Conservation (phyloP, 495 filamentous ascomycete species). For the Neurospora intermedia region DNA sequence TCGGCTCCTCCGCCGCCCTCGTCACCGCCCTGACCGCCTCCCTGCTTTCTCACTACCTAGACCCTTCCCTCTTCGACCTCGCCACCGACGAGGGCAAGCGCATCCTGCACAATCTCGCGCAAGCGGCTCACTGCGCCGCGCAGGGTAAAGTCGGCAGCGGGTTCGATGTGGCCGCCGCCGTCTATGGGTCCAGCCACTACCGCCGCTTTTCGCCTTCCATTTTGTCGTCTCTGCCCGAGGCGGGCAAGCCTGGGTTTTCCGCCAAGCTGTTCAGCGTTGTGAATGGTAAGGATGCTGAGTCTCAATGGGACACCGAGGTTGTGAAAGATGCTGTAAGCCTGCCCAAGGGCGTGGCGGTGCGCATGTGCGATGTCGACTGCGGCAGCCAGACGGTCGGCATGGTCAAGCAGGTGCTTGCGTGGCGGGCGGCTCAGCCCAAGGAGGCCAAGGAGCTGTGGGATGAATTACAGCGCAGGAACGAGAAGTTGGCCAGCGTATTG, state of each 20-base stretch:
- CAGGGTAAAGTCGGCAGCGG: conserved; percentile 95
- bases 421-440: conserved; percentile 59
- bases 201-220: conserved; percentile 77
- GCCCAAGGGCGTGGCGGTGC: conserved; percentile 62
- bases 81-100: conserved; percentile 19
- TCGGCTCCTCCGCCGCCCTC: conserved; percentile 89
- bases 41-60: conserved; percentile 71
- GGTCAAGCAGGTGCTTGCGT: conserved; percentile 82
- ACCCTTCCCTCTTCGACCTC: conserved; percentile 44
- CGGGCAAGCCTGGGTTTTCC: conserved; percentile 54
- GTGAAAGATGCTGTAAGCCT: conserved; percentile 56
- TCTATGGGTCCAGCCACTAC: conserved; percentile 85
- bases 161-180: conserved; percentile 91
- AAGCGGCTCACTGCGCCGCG: conserved; percentile 87
- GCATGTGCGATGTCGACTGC: conserved; percentile 94
- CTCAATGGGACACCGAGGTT: conserved; percentile 66
- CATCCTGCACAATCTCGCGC: conserved; percentile 80
- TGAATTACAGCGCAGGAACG: conserved; percentile 62
- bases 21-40: conserved; percentile 84
- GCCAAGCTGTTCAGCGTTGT: conserved; percentile 53
- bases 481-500: conserved; percentile 55
- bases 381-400: conserved; percentile 88
- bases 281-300: conserved; percentile 30
- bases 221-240: conserved; percentile 52
- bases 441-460: conserved; percentile 62